Percentiles rank a stretch among this genome's conserved stretches.
phyloP scores from a whole-genome alignment of 2,329 filamentous ascomycete species.

The Huntiella bhutanensis region DNA sequence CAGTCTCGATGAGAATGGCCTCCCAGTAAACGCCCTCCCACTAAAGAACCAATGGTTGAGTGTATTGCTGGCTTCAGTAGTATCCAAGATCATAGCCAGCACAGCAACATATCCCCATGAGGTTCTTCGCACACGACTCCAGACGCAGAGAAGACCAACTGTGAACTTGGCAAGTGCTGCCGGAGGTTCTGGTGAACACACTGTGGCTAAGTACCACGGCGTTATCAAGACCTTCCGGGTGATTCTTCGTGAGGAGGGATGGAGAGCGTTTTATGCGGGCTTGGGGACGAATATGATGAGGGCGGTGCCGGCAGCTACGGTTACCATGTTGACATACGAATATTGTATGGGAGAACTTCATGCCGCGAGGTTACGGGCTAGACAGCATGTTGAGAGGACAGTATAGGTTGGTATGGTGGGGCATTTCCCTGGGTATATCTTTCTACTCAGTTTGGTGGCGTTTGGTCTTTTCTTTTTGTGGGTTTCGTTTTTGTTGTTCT shows the following conservation, averaged over 20 bases:
- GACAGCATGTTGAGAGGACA: slow-evolving; percentile 1
- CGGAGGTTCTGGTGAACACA: slow-evolving; percentile 16
- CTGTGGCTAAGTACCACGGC: slow-evolving; percentile 46
- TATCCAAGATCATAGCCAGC: slow-evolving; percentile 88
- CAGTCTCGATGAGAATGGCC: slow-evolving; percentile 22
- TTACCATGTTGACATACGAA: slow-evolving; percentile 95
- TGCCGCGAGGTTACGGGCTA: slow-evolving; percentile 6
- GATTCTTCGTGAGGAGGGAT: slow-evolving; percentile 80
- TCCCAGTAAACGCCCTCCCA: neutral
- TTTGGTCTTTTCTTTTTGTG: no score
- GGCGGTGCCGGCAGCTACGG: slow-evolving; percentile 84
- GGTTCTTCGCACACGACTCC: slow-evolving; percentile 78
- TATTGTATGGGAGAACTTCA: slow-evolving; percentile 40
- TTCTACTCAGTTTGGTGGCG: no score
- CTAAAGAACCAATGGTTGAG: slow-evolving; percentile 48
- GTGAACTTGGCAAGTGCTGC: slow-evolving; percentile 29
- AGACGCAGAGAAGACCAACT: slow-evolving; percentile 69
- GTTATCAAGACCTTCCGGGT: slow-evolving; percentile 65
- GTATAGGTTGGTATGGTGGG: neutral
- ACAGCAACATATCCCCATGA: slow-evolving; percentile 95
- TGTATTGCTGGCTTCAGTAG: slow-evolving; percentile 69
- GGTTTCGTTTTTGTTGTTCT: no score
- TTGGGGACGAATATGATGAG: slow-evolving; percentile 97
- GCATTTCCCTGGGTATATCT: no score
- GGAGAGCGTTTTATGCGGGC: slow-evolving; percentile 90